Evolutionary conservation across 2,329 filamentous ascomycete genomes (phyloP), one percentile per base, ranked within the genome.

Genomic region (Rhinocladiella similis): DNA sequence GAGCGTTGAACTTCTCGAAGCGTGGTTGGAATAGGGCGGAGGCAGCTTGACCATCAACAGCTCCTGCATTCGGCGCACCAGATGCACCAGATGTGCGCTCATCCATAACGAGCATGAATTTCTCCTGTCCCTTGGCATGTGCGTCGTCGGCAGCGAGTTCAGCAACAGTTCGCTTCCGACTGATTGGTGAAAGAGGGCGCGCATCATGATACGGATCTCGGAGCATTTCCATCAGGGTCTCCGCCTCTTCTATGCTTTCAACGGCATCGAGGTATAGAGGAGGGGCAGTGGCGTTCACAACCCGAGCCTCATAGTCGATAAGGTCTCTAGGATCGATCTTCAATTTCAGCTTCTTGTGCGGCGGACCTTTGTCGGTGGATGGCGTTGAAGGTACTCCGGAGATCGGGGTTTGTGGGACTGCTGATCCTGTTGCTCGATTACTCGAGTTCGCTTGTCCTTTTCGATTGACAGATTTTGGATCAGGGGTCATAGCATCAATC

Each of bases 61-160:
- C 87, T n/a, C 83, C 79, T 53, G 85, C 83, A 50, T 63, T 63
- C 55, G 82, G 80, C 57, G 84, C 81, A 6, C 81, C 81, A 39
- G 71, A 72, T 18, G 80, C 78, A 3, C 82, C 80, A 13, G 79
- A 78, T 57, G 91, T 81, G 5, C 91, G 83, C 66, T 97, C 93
- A 67, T 99, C 94, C 73, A 92, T 85, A 19, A 90, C 87, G 49
- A 97, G 86, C 91, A 99, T 94, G 64, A 91, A 95, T 46, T 91
- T 84, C 73, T 99, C 92, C 62, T 91, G 86, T 57, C 91, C 90
- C 19, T 92, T 93, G 0, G 91, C 91, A 57, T 91, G 81, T 1
- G 94, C 93, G 74, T 99, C 92, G 68, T 99, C 94, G 6, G 93
- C 93, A 7, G 91, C 94, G 77, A 97, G 85, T 70, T 99, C 93